Conservation (phyloP, 1,284 basidiomycete species). For the Hymenochaete sp. region DNA sequence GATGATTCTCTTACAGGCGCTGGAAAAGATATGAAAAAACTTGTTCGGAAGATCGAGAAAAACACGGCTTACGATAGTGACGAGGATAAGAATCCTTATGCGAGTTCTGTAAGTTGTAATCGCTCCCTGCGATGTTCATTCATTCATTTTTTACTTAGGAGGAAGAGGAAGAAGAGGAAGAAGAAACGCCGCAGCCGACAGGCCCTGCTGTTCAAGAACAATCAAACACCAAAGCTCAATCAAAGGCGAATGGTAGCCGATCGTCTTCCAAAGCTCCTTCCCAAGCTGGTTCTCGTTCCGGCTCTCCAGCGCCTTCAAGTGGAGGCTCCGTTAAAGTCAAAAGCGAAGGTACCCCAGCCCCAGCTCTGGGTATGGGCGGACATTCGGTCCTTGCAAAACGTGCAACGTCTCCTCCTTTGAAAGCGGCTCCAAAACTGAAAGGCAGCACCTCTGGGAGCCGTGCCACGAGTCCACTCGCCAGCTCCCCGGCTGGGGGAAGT, state of each 20-base stretch:
- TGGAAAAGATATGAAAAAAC: constrained; percentile 69
- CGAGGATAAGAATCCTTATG: constrained; percentile 74
- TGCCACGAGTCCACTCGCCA: constrained; percentile 35
- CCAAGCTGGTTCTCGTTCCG: constrained; percentile 10
- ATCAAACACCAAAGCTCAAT: constrained; percentile 18
- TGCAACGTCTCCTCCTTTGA: constrained; percentile 67
- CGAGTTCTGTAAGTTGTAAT: constrained; percentile 55
- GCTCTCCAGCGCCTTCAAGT: constrained; percentile 9
- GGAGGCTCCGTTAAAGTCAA: constrained; percentile 13
- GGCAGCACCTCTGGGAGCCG: constrained; percentile 32
- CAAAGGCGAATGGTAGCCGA: constrained; percentile 6
- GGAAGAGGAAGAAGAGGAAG: constrained; percentile 61
- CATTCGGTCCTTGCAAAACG: constrained; percentile 75
- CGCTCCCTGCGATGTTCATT: too few species aligned
- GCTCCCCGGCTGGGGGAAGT: constrained; percentile 22
- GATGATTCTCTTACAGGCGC: constrained; percentile 53
- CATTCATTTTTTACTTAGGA: constrained; percentile 17
- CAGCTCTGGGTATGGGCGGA: constrained; percentile 46
- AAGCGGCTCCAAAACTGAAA: constrained; percentile 38
- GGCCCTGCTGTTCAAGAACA: constrained; percentile 45
- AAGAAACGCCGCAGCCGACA: constrained; percentile 40
- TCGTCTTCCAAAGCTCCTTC: constrained; percentile 10
- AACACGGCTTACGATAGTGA: constrained; percentile 74
- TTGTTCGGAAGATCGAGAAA: constrained; percentile 65
- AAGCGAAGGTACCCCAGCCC: constrained; percentile 26